These are phyloP conservation scores for Globisporangium yorkense DNA, from an alignment of 352 stramenopile species.

Conservation along the genomic window DNA sequence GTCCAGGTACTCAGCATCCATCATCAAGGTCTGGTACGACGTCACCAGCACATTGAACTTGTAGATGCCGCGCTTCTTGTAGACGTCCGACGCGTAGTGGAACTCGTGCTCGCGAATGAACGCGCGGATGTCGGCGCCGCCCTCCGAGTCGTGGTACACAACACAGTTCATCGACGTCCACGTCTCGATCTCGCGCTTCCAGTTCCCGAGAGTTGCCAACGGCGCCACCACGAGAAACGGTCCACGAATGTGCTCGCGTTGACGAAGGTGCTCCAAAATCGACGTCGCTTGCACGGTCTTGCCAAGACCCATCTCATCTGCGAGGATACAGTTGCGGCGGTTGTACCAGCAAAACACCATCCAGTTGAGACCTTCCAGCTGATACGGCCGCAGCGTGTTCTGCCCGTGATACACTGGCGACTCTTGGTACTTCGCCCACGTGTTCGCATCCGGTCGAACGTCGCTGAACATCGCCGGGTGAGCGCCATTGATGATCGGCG, in stretches of 20 bases:
- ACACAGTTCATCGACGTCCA: slow-evolving; percentile 99
- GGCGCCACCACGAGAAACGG: slow-evolving; percentile 99
- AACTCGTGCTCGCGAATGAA: slow-evolving; percentile 97
- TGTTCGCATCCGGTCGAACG: slow-evolving; percentile 62
- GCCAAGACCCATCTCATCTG: slow-evolving; percentile 87
- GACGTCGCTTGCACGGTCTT: slow-evolving; percentile 91
- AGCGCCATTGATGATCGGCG: slow-evolving; percentile 76
- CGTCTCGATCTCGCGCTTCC: slow-evolving; percentile 97
- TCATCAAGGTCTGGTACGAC: slow-evolving; percentile 95
- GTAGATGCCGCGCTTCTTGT: slow-evolving; percentile 74
- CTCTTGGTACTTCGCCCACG: slow-evolving; percentile 87
- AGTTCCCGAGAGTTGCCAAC: slow-evolving; percentile 97
- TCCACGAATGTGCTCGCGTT: slow-evolving; percentile 88
- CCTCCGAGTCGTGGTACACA: slow-evolving; percentile 97
- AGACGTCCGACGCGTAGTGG: slow-evolving; percentile 86
- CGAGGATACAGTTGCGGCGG: slow-evolving; percentile 89
- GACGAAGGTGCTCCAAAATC: slow-evolving; percentile 94
- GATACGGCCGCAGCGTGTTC: slow-evolving; percentile 95
- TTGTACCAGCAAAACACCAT: slow-evolving; percentile 98
- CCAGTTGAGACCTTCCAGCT: slow-evolving; percentile 98
- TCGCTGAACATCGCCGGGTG: slow-evolving; percentile 81
- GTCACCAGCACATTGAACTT: slow-evolving; percentile 98
- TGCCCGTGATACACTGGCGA: slow-evolving; percentile 92
- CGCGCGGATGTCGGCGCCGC: slow-evolving; percentile 85
- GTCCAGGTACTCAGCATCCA: slow-evolving; percentile 91